These are phyloP conservation scores for Nidularia pulvinata DNA, from an alignment of 768 basidiomycete species.

Conservation along the genomic window DNA sequence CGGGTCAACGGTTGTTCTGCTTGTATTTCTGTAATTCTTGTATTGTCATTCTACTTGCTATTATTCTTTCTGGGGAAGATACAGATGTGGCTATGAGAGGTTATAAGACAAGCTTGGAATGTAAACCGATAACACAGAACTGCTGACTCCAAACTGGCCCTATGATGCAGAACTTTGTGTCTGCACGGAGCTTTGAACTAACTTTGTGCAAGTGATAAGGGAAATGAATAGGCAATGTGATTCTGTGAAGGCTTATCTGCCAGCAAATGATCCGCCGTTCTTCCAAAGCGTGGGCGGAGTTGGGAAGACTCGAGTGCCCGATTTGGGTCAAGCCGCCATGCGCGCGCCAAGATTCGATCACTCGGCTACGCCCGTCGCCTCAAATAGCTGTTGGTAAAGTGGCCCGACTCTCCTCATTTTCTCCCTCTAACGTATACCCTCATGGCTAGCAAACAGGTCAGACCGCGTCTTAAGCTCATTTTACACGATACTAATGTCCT, in stretches of 20 bases:
- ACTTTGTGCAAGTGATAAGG: no score
- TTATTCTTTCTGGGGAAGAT: no score
- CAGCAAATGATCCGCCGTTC: not conserved
- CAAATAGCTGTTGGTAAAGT: not conserved
- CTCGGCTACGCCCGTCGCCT: conserved; percentile 1
- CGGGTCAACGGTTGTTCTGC: not conserved
- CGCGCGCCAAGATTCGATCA: not conserved
- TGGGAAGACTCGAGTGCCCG: no score
- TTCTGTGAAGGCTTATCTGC: no score
- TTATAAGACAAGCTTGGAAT: no score
- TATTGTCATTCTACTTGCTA: not conserved
- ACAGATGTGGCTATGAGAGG: no score
- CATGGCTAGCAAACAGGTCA: conserved; percentile 72
- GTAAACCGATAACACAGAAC: no score
- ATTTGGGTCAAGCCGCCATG: not conserved
- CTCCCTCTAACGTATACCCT: not conserved
- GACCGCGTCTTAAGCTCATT: conserved; percentile 6
- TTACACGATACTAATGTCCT: not conserved
- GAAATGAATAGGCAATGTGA: no score
- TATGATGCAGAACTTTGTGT: no score
- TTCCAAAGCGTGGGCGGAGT: not conserved
- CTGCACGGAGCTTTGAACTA: no score
- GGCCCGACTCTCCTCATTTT: not conserved
- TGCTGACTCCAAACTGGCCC: no score
- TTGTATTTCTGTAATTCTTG: not conserved